These are phyloP conservation scores for Magnolia officinalis DNA, from an alignment of 164 flowering plant genomes.

Conservation along the genomic window DNA sequence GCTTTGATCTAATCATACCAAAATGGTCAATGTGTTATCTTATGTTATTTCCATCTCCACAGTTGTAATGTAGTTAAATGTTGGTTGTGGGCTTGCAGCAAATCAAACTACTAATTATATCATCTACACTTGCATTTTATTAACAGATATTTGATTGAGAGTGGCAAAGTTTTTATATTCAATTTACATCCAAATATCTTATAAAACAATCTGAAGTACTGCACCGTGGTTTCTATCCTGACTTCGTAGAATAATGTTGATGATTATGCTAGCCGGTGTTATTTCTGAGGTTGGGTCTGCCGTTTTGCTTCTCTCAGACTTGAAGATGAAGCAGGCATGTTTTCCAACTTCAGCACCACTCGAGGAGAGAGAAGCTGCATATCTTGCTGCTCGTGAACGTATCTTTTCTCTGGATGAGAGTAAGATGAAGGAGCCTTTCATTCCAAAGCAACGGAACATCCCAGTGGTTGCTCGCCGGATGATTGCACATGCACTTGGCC, in stretches of 20 bases:
- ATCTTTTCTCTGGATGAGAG: slow-evolving; percentile 53
- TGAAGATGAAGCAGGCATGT: slow-evolving; percentile 20
- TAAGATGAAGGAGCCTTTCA: slow-evolving; percentile 30
- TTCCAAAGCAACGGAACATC: slow-evolving; percentile 55
- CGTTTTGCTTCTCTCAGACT: slow-evolving; percentile 31
- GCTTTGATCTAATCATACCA: too few species aligned
- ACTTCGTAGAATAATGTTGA: neutral
- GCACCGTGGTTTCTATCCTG: neutral
- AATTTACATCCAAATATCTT: too few species aligned
- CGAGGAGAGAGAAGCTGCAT: slow-evolving; percentile 79
- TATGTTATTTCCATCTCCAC: too few species aligned
- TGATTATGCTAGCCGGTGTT: neutral
- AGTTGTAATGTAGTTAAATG: too few species aligned
- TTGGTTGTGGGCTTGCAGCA: too few species aligned
- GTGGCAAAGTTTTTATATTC: too few species aligned
- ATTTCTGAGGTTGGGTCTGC: neutral
- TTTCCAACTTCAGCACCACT: slow-evolving; percentile 29
- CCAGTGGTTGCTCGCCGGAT: slow-evolving; percentile 92
- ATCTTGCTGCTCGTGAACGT: slow-evolving; percentile 80
- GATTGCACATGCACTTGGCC: slow-evolving; percentile 94
- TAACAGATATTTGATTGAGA: too few species aligned
- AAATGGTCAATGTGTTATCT: too few species aligned
- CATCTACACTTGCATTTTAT: too few species aligned
- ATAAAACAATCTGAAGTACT: too few species aligned
- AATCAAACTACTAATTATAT: too few species aligned